Evolutionary conservation across 192 early-diverging fungal genomes (phyloP), one percentile per base, ranked within the genome.

Genomic region (Coemansia sp.): DNA sequence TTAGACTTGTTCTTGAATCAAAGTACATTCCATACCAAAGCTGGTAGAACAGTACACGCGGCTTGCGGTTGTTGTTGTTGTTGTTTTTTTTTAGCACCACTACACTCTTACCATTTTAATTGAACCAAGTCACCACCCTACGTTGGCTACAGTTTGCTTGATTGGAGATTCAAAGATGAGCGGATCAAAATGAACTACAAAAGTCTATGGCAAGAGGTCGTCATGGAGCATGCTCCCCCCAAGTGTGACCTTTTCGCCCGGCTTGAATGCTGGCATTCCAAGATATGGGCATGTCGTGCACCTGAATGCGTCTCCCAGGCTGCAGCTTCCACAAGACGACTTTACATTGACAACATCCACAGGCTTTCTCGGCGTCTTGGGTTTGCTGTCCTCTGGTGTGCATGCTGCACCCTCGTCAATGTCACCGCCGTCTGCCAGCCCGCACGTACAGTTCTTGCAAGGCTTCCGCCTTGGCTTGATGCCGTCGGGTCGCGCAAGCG

Each of bases 401-500:
- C 72, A 71, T 21, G 61, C 76, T 23, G 24, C 52, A 21, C 70
- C 67, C 41, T 79, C 81, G 34, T 86, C 88, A 9, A 77, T 80
- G 52, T 92, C 93, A 45, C 85, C 86, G 49, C 90, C 87, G 33
- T 94, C 91, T 14, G 94, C 94, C 48, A 90, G 88, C 8, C 97
- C 95, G 71, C 97, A 99, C 10, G 89, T 89, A 76, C 97, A 99
- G 84, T 97, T 95, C 85, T 99, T 99, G 87, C 97, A 99, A 20
- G 96, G 93, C 84, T 95, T 98, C 66, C 89, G 83, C 72, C 92
- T 92, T 35, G 91, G 84, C 76, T 85, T 87, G 78, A 88, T 90
- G 53, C 91, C 91, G 49, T 89, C 89, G 6, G 92, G 91, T 30
- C 90, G 86, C 23, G 81, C 70, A 44, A 91, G 77, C 51, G 84